A percentile compares a stretch with the other conserved stretches of the same genome.
Evolutionary conservation across 148 eudicot genomes (phyloP).

Genomic region (Beta vulgaris): DNA sequence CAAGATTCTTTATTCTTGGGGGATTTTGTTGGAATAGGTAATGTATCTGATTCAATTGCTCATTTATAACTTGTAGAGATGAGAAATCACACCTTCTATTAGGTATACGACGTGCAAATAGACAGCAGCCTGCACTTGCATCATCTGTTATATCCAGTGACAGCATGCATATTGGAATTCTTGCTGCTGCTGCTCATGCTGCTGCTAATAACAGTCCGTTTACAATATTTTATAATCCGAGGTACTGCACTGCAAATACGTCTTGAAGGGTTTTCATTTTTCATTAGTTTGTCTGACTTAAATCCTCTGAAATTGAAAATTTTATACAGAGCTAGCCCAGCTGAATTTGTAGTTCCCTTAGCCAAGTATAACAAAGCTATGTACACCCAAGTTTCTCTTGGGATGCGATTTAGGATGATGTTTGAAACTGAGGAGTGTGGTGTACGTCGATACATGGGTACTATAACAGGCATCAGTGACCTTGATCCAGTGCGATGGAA

Average conservation of each 20-base stretch:
- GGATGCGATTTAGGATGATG: conserved; percentile 99
- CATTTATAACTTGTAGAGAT: conserved; percentile 53
- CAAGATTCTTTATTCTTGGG: background rate
- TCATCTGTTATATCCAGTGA: conserved; percentile 99
- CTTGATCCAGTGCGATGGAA: conserved; percentile 88
- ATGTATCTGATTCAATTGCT: conserved; percentile 11
- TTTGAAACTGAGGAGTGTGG: conserved; percentile 98
- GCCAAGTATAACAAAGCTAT: conserved; percentile 96
- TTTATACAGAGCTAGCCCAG: conserved; percentile 75
- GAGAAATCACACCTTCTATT: conserved; percentile 91
- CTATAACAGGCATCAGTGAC: conserved; percentile 78
- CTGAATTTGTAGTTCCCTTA: conserved; percentile 91
- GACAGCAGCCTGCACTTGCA: conserved; percentile 93
- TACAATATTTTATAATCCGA: conserved; percentile 88
- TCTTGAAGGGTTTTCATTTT: background rate
- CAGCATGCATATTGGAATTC: conserved; percentile 98
- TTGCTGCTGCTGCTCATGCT: conserved; percentile 99
- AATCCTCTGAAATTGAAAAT: background rate
- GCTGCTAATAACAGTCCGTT: conserved; percentile 95
- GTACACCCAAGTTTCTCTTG: conserved; percentile 90
- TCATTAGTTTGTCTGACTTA: background rate
- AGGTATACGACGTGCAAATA: conserved; percentile 80
- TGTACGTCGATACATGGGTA: conserved; percentile 94
- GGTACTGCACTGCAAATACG: conserved; percentile 39
- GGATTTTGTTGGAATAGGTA: background rate